A percentile compares a stretch with the other conserved stretches of the same genome.
Conservation (phyloP, 2,329 filamentous ascomycete genomes). For the Decorospora gaudefroyi region DNA sequence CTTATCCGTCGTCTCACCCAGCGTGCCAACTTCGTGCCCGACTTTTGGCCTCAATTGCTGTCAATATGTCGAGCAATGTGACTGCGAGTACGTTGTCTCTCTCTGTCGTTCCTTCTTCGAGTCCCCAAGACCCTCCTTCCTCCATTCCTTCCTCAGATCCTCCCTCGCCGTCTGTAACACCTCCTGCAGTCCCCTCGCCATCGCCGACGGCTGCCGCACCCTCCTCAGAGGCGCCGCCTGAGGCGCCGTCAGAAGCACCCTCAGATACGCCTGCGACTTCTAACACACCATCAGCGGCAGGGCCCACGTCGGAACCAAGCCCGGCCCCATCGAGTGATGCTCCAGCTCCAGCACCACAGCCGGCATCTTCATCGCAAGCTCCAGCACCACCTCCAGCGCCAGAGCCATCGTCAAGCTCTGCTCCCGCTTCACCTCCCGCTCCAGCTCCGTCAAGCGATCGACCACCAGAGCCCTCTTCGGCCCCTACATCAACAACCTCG, state of each 20-base stretch:
- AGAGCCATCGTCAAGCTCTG: conserved; percentile 8
- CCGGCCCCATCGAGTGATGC: conserved; percentile 16
- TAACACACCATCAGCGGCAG: conserved; percentile 24
- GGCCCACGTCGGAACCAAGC: conserved; percentile 13
- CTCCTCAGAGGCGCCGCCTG: conserved; percentile 15
- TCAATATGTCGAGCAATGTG: conserved; percentile 36
- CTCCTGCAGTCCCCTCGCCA: conserved; percentile 27
- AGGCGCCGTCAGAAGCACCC: conserved; percentile 23
- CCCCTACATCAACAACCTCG: conserved; percentile 15
- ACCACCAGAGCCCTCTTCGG: conserved; percentile 57
- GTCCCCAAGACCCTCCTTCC: conserved; percentile 2
- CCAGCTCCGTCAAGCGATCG: conserved; percentile 4
- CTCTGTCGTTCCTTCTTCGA: conserved; percentile 20
- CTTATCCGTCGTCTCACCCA: conserved; percentile 6
- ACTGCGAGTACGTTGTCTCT: conserved; percentile 44
- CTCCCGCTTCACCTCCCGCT: conserved; percentile 8
- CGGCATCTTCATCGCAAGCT: conserved; percentile 18
- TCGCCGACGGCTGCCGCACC: conserved; percentile 24
- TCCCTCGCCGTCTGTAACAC: conserved; percentile 27
- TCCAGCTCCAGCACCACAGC: conserved; percentile 16
- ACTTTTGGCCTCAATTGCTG: conserved; percentile 19
- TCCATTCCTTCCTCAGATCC: conserved; percentile 19
- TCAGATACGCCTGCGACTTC: conserved; percentile 17
- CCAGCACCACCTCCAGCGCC: conserved; percentile 26
- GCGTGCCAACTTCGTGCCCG: conserved; percentile 8